Conservation (phyloP, 106 monocot genomes). For the Chionographis japonica region DNA sequence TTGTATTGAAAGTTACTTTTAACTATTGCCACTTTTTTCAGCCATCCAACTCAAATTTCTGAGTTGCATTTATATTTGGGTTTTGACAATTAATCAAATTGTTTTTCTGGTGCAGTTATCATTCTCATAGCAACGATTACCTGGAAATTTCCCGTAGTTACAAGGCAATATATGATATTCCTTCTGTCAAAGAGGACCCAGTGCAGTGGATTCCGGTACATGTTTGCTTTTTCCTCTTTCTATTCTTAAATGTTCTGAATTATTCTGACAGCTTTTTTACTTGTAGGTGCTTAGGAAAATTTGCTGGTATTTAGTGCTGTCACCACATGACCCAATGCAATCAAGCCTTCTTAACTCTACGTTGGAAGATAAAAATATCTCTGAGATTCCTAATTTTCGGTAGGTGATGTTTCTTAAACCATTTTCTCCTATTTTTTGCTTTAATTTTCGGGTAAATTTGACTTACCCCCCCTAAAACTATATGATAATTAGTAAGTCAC, state of each 20-base stretch:
- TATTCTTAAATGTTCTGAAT: not conserved
- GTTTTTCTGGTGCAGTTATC: slow-evolving; percentile 45
- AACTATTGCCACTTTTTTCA: too few relatives aligned
- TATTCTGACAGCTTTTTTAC: not conserved
- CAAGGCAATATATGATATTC: slow-evolving; percentile 96
- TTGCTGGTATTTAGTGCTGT: slow-evolving; percentile 91
- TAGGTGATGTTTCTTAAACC: slow-evolving; percentile 15
- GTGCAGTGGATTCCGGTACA: slow-evolving; percentile 83
- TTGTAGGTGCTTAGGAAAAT: slow-evolving; percentile 92
- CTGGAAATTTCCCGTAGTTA: slow-evolving; percentile 95
- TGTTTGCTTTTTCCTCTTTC: not conserved
- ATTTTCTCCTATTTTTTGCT: not conserved
- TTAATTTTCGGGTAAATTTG: too few relatives aligned
- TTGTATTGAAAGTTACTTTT: too few relatives aligned
- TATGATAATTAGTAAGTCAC: too few relatives aligned
- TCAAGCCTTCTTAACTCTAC: slow-evolving; percentile 96
- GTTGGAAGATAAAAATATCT: slow-evolving; percentile 89
- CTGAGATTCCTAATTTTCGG: slow-evolving; percentile 91
- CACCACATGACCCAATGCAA: slow-evolving; percentile 98
- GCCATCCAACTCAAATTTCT: too few relatives aligned
- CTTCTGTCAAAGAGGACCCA: slow-evolving; percentile 80
- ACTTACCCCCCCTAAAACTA: too few relatives aligned
- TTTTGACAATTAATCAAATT: not conserved
- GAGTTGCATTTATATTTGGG: too few relatives aligned
- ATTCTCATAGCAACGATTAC: slow-evolving; percentile 83